These are phyloP conservation scores for Chloranthus sessilifolius DNA, from an alignment of 164 flowering plant genomes.

Conservation along the genomic window DNA sequence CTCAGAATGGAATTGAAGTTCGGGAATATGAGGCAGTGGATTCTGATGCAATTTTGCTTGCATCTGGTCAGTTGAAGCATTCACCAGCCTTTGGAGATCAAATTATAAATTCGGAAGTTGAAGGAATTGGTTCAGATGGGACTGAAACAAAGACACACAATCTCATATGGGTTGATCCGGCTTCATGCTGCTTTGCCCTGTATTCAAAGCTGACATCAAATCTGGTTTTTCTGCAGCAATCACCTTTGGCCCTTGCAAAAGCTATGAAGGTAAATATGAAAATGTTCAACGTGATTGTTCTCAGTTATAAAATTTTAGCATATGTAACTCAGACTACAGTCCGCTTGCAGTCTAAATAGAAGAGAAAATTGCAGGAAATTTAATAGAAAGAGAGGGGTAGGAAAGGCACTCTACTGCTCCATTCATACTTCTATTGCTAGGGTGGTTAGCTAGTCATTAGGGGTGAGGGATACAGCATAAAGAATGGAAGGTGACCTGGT, in stretches of 20 bases:
- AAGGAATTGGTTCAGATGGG: slow-evolving; percentile 15
- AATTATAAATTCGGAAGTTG: slow-evolving; percentile 7
- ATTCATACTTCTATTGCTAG: too few relatives aligned
- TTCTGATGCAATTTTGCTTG: slow-evolving; percentile 68
- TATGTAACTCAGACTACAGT: too few relatives aligned
- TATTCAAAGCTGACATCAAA: slow-evolving; percentile 62
- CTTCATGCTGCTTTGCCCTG: slow-evolving; percentile 81
- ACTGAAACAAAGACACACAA: slow-evolving; percentile 22
- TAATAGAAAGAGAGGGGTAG: too few relatives aligned
- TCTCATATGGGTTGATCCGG: slow-evolving; percentile 76
- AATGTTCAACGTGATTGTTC: too few relatives aligned
- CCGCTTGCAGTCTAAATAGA: too few relatives aligned
- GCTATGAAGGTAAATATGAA: slow-evolving; percentile 81
- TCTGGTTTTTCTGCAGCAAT: slow-evolving; percentile 63
- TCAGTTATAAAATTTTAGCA: too few relatives aligned
- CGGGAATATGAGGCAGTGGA: slow-evolving; percentile 67
- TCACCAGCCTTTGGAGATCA: slow-evolving; percentile 18
- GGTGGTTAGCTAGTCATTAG: too few relatives aligned
- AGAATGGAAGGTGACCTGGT: too few relatives aligned
- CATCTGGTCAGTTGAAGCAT: slow-evolving; percentile 42
- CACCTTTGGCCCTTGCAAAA: slow-evolving; percentile 93
- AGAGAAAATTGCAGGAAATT: too few relatives aligned
- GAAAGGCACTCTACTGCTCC: too few relatives aligned
- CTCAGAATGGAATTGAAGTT: slow-evolving; percentile 63
- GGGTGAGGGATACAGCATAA: too few relatives aligned